Conservation (phyloP, 371 early-diverging fungal species). For the Thermomucor indicae-seudaticae region DNA sequence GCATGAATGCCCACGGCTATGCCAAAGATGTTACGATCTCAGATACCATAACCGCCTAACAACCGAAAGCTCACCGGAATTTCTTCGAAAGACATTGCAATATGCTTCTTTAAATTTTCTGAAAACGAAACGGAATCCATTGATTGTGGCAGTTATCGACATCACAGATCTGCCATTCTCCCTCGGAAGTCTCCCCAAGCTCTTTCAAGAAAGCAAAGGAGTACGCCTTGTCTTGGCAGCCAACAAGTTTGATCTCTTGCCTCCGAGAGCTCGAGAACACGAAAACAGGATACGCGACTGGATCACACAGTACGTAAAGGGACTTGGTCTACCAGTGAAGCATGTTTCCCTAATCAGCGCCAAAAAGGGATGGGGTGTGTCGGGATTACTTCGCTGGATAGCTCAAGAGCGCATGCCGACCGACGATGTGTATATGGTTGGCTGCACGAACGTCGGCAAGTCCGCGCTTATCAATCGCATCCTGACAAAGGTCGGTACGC, state of each 20-base stretch:
- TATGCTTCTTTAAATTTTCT: conserved; percentile 52
- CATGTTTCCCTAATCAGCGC: conserved; percentile 59
- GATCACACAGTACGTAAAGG: conserved; percentile 44
- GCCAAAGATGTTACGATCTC: conserved; percentile 60
- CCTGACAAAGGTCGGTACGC: conserved; percentile 29
- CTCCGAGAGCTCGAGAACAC: conserved; percentile 40
- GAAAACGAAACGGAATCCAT: conserved; percentile 44
- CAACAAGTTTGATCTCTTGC: conserved; percentile 68
- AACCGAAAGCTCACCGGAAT: conserved; percentile 32
- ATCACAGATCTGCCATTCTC: conserved; percentile 64
- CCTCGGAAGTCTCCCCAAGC: conserved; percentile 39
- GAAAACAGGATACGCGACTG: conserved; percentile 53
- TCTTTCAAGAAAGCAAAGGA: conserved; percentile 35
- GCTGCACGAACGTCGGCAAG: conserved; percentile 73
- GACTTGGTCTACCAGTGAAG: conserved; percentile 29
- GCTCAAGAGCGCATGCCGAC: conserved; percentile 38
- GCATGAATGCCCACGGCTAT: conserved; percentile 30
- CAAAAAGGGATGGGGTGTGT: conserved; percentile 55
- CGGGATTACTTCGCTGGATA: conserved; percentile 45
- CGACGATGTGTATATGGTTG: conserved; percentile 68
- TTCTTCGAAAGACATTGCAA: conserved; percentile 49
- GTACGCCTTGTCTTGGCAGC: conserved; percentile 58
- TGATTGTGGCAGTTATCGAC: conserved; percentile 61
- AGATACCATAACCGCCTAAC: conserved; percentile 42
- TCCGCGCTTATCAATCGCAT: conserved; percentile 65